Conservation (phyloP, 164 flowering plant species). For the Tetracentron sinense region DNA sequence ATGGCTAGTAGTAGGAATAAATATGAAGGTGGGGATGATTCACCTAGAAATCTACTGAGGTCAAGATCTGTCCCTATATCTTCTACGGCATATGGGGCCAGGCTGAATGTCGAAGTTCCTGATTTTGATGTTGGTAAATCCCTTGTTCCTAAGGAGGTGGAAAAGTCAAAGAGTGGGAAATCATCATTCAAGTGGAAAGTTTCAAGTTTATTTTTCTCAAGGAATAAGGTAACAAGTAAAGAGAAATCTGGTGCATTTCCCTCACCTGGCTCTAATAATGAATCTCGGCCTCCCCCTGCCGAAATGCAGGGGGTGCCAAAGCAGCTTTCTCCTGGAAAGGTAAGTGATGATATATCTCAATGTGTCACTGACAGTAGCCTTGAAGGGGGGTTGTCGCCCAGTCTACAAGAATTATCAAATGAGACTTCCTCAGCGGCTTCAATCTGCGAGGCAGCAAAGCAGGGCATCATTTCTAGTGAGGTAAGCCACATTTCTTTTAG, state of each 20-base stretch:
- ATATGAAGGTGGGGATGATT: conserved; percentile 31
- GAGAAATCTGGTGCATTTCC: conserved; percentile 37
- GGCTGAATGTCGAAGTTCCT: conserved; percentile 39
- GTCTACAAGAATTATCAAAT: conserved; percentile 15
- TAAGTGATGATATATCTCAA: conserved; percentile 21
- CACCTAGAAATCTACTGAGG: conserved; percentile 59
- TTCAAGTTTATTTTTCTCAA: conserved; percentile 80
- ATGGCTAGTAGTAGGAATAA: conserved; percentile 18
- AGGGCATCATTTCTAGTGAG: conserved; percentile 30
- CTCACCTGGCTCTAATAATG: conserved; percentile 16
- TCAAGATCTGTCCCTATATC: conserved; percentile 85
- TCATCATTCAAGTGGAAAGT: conserved; percentile 75
- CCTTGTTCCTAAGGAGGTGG: conserved; percentile 34
- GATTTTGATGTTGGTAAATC: conserved; percentile 29
- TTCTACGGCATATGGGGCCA: conserved; percentile 45
- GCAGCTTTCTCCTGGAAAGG: conserved; percentile 13
- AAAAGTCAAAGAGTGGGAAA: conserved; percentile 50
- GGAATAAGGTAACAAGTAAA: conserved; percentile 59
- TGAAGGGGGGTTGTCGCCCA: conserved; percentile 25
- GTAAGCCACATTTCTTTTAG: conserved; percentile 25
- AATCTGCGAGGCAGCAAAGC: conserved; percentile 14
- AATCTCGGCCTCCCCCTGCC: conserved; percentile 18
- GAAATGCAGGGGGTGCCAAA: conserved; percentile 20
- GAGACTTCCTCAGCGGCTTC: conserved; percentile 23
- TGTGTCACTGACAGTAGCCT: conserved; percentile 14